Base-by-base conservation (phyloP, 2,329 filamentous ascomycete species). In the Talaromyces sp. region DNA sequence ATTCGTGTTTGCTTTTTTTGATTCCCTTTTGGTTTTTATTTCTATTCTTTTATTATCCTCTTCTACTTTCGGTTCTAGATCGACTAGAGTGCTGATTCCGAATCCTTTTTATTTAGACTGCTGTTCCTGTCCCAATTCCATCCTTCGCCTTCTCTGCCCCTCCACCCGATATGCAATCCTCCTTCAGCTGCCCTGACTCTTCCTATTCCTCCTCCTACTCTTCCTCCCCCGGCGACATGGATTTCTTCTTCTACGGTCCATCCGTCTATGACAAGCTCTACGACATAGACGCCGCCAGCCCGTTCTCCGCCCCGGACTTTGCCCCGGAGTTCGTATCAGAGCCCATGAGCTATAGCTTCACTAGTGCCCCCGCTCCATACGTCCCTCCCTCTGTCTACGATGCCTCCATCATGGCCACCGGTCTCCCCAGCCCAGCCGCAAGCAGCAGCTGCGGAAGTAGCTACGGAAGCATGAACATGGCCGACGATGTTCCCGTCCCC, bases 151-250 rank as follows among this genome's bases (percentile, higher is more conserved):
- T 32, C 32, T 46, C 36, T 49, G 22, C 39, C n/a, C n/a, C 20
- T 45, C 17, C 36, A 19, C 40, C 20, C 43, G 48, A 20, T 42
- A 63, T 64, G 62, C 62, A 63, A 27, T 62, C 62, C 16, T 47
- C 51, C 20, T 64, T 56, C 51, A 53, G 29, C 41, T 62, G 62
- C 33, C 16, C 57, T 30, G 56, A 64, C 29, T 62, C 57, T 4
- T 61, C 58, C 40, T 62, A 55, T 45, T 60, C 60, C 9, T 58
- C 58, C 16, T 30, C 56, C 30, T 63, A 54, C 45, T 56, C 61
- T n/a, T 63, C 60, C 24, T 64, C 62, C 2, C 62, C 62, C 3
- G 61, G 62, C 30, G 57, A 41, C 13, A 63, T 64, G 57, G 62
- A 64, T 27, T 63, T 62, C 49, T 64, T 60, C 55, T 64, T 63